A percentile compares a stretch with the other conserved stretches of the same genome.
phyloP scores from a whole-genome alignment of 2,329 filamentous ascomycete genomes.

The Gliomastix tumulicola region DNA sequence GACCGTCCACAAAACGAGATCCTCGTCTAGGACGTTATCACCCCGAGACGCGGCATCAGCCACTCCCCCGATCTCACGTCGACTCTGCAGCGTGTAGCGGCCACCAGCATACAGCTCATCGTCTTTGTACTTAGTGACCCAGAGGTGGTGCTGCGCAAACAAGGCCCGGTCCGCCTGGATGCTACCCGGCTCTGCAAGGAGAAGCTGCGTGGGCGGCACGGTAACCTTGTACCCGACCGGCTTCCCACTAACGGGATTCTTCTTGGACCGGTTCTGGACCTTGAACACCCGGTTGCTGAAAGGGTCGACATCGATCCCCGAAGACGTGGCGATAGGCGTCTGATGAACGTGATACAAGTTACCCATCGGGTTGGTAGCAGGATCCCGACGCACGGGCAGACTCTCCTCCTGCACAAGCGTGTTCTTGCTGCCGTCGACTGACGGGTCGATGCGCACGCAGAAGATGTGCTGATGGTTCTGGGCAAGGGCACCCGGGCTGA shows the following conservation, averaged over 20 bases:
- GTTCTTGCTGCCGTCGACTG: constrained; percentile 52
- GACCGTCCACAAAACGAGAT: constrained; percentile 51
- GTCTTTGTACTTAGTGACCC: constrained; percentile 37
- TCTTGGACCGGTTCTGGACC: constrained; percentile 34
- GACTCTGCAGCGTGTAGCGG: constrained; percentile 36
- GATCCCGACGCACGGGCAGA: constrained; percentile 33
- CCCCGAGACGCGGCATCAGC: constrained; percentile 30
- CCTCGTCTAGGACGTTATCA: constrained; percentile 40
- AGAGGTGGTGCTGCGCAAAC: constrained; percentile 35
- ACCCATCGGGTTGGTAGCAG: constrained; percentile 41
- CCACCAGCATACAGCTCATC: constrained; percentile 37
- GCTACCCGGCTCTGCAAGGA: constrained; percentile 31
- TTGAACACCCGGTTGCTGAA: constrained; percentile 41
- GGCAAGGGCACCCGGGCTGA: constrained; percentile 52
- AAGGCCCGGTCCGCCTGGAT: constrained; percentile 30
- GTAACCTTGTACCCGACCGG: constrained; percentile 41
- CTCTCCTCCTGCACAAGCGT: constrained; percentile 38
- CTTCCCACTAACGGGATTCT: constrained; percentile 34
- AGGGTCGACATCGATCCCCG: constrained; percentile 40
- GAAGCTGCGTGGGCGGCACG: constrained; percentile 26
- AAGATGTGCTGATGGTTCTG: constrained; percentile 65
- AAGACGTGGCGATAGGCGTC: constrained; percentile 35
- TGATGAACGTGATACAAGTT: constrained; percentile 33
- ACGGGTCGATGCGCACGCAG: constrained; percentile 53
- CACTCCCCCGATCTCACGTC: constrained; percentile 18